A percentile compares a stretch with the other conserved stretches of the same genome.
Conservation (phyloP, 768 basidiomycete genomes). For the Lenzites betulinus region DNA sequence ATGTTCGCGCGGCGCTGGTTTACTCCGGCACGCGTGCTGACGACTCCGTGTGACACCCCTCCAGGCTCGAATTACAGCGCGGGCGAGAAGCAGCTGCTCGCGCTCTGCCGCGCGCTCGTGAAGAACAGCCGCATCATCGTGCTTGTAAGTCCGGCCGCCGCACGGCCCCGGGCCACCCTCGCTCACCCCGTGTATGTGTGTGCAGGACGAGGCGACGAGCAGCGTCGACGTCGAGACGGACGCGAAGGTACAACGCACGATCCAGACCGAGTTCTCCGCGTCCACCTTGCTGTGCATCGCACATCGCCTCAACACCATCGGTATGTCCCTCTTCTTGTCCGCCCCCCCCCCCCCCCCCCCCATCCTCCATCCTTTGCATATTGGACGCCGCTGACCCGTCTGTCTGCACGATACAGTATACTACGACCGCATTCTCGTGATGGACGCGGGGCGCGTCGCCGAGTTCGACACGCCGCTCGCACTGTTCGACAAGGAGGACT, state of each 20-base stretch:
- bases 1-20: background rate
- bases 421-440: constrained; percentile 71
- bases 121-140: constrained; percentile 74
- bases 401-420: constrained; percentile 46
- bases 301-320: constrained; percentile 70
- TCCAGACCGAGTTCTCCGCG: constrained; percentile 79
- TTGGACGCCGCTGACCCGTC: background rate
- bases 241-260: constrained; percentile 85
- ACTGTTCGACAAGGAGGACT: constrained; percentile 60
- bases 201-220: constrained; percentile 75
- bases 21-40: background rate
- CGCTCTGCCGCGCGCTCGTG: constrained; percentile 79
- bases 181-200: constrained; percentile 26
- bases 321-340: constrained; percentile 23
- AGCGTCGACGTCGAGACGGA: constrained; percentile 88
- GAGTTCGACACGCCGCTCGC: constrained; percentile 76
- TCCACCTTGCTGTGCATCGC: constrained; percentile 73
- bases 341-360: background rate
- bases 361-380: background rate
- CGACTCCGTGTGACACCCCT: background rate
- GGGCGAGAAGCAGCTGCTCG: constrained; percentile 86
- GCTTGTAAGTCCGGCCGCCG: constrained; percentile 48
- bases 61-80: constrained; percentile 55
- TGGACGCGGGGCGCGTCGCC: constrained; percentile 67
- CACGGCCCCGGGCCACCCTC: no score